Conservation (phyloP, 2,329 filamentous ascomycete species). For the Fusarium ramigenum region DNA sequence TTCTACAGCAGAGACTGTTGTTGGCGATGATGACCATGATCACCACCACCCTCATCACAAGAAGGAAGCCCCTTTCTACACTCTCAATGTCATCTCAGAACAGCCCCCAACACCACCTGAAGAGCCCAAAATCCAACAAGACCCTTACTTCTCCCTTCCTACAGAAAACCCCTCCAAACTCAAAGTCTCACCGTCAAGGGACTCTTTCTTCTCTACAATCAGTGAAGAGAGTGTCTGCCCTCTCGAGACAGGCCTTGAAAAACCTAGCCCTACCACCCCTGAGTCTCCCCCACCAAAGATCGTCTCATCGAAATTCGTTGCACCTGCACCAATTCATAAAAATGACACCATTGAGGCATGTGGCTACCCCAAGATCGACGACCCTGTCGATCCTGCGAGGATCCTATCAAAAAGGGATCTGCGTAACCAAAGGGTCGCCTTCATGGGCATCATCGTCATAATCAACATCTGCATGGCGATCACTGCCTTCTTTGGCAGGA, state of each 20-base stretch:
- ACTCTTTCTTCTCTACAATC: neutral
- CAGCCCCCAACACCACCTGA: neutral
- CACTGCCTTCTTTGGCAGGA: slow-evolving; percentile 28
- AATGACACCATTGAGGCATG: slow-evolving; percentile 25
- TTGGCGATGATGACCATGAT: neutral
- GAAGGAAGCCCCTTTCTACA: neutral
- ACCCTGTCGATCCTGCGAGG: slow-evolving; percentile 30
- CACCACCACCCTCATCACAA: neutral
- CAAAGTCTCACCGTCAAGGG: neutral
- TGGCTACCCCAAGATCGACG: slow-evolving; percentile 26
- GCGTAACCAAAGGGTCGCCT: slow-evolving; percentile 25
- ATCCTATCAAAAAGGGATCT: slow-evolving; percentile 18
- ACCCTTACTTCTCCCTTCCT: neutral
- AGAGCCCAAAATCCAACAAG: neutral
- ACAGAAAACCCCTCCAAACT: neutral
- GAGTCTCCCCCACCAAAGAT: neutral
- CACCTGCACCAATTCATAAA: neutral
- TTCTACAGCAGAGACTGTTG: slow-evolving; percentile 11
- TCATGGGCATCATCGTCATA: slow-evolving; percentile 24
- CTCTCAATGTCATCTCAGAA: neutral
- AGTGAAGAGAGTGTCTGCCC: neutral
- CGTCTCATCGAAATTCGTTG: neutral
- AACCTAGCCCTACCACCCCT: too few species aligned
- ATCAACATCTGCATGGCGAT: slow-evolving; percentile 31
- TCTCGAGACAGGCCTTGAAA: neutral